These are phyloP conservation scores for Tricholoma flavovirens DNA, from an alignment of 768 basidiomycete genomes.

Conservation along the genomic window DNA sequence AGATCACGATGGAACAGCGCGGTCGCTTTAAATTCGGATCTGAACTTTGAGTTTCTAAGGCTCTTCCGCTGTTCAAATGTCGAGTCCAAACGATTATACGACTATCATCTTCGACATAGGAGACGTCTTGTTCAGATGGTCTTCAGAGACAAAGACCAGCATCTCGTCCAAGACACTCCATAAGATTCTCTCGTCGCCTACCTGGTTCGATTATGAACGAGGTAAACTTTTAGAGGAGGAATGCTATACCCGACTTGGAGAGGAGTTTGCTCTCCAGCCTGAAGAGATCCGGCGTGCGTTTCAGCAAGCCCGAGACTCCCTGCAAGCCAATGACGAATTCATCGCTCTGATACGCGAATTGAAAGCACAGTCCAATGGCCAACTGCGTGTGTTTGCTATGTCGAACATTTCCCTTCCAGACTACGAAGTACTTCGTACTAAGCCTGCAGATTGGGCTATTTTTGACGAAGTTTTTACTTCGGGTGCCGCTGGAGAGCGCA, in stretches of 20 bases:
- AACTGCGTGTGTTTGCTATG: conserved; percentile 46
- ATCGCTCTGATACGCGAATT: conserved; percentile 42
- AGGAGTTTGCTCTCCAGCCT: conserved; percentile 32
- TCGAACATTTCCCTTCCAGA: conserved; percentile 55
- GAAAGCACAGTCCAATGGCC: conserved; percentile 28
- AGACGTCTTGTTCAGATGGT: conserved; percentile 54
- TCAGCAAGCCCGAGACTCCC: conserved; percentile 41
- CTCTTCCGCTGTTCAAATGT: conserved; percentile 4
- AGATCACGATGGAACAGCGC: conserved; percentile 10
- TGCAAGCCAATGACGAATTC: conserved; percentile 39
- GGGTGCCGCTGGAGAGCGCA: conserved; percentile 45
- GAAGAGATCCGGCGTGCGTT: conserved; percentile 40
- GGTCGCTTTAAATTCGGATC: conserved; percentile 10
- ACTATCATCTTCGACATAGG: conserved; percentile 50
- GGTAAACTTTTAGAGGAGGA: conserved; percentile 38
- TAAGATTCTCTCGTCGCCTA: conserved; percentile 37
- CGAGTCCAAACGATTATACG: conserved; percentile 16
- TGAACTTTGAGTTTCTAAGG: neutral
- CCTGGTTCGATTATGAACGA: conserved; percentile 52
- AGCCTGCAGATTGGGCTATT: conserved; percentile 41
- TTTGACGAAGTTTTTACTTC: conserved; percentile 50
- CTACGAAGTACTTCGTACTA: conserved; percentile 39
- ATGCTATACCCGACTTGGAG: conserved; percentile 36
- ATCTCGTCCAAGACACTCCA: conserved; percentile 37
- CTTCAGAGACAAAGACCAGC: conserved; percentile 35